Evolutionary conservation across 2,329 filamentous ascomycete species (phyloP).

Genomic region (Grosmannia penicillata): DNA sequence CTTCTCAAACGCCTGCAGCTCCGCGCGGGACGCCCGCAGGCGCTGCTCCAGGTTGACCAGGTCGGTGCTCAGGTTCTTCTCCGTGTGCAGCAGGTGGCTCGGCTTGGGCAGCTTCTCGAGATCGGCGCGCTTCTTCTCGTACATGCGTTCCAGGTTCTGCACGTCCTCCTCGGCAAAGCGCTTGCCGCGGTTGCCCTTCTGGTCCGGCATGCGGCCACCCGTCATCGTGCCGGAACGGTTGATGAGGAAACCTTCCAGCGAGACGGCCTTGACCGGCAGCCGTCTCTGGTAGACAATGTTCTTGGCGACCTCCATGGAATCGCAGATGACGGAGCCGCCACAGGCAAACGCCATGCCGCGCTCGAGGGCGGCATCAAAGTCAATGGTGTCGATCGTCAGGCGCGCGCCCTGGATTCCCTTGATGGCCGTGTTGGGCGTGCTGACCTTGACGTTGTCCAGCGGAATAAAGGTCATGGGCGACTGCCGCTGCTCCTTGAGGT

Average conservation of each 20-base stretch:
- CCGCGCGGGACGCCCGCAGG: constrained; percentile 55
- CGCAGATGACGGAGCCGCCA: constrained; percentile 87
- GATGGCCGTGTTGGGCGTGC: constrained; percentile 74
- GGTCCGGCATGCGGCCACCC: constrained; percentile 68
- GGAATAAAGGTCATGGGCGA: constrained; percentile 89
- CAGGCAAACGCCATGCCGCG: constrained; percentile 92
- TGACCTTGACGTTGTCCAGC: constrained; percentile 93
- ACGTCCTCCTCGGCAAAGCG: constrained; percentile 84
- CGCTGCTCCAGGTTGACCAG: constrained; percentile 67
- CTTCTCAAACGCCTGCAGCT: constrained; percentile 63
- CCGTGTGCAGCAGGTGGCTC: constrained; percentile 59
- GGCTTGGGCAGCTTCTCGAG: constrained; percentile 67
- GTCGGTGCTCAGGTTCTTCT: constrained; percentile 70
- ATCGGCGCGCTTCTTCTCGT: constrained; percentile 61
- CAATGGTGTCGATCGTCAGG: constrained; percentile 88
- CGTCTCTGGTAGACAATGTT: constrained; percentile 74
- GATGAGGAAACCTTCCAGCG: constrained; percentile 87
- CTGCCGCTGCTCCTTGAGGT: constrained; percentile 78
- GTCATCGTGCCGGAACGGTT: constrained; percentile 96
- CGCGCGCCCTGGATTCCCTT: constrained; percentile 79
- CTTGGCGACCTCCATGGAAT: constrained; percentile 73
- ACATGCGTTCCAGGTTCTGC: constrained; percentile 65
- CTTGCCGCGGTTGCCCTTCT: constrained; percentile 54
- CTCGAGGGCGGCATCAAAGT: constrained; percentile 78
- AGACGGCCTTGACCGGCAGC: constrained; percentile 87